Base-by-base conservation (phyloP, 2,329 filamentous ascomycete genomes). In the Aureobasidium zeae region DNA sequence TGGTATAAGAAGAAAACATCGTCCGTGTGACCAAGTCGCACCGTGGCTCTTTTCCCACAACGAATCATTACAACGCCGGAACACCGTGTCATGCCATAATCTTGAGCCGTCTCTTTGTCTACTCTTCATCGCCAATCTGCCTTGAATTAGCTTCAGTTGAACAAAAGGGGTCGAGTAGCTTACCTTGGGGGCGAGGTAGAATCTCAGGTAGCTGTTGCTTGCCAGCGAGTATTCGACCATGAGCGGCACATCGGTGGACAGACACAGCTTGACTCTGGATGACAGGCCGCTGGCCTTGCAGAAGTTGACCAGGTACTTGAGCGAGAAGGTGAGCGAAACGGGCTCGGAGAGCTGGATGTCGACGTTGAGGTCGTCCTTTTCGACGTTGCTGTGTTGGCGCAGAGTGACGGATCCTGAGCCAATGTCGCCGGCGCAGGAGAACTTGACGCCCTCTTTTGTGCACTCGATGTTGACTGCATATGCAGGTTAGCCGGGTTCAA, bases 281-380 rank as follows among this genome's bases (percentile, higher is more conserved):
- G 88, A 89, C 49, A 98, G 73, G 42, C 79, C 81, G 51, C 86
- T 83, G 24, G 93, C 93, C 73, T 98, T 98, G 83, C 91, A 96
- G 73, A 98, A 98, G 77, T 96, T 96, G 74, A 94, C 86, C 3
- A 98, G 81, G 70, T 98, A 98, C 72, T 98, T 98, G 58, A 98
- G 83, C 24, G 91, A 96, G 72, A 98, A 98, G 37, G 89, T 96
- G 51, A 98, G 77, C 25, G 85, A 76, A 49, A 98, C 91, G 39
- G 91, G 86, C 71, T 98, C 93, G 28, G 79, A 83, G 49, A 98
- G 79, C 60, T 87, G 79, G 64, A 98, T 95, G 52, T 86, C 77
- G 56, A 96, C 83, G 60, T 88, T 85, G 60, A 82, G 72, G 8
- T 84, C 77, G 35, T 86, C 81, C 72, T 96, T 94, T 29, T 96